Percentiles rank a stretch among this genome's conserved stretches.
Evolutionary conservation across 2,329 filamentous ascomycete genomes (phyloP).

Genomic region (Trichoderma breve): DNA sequence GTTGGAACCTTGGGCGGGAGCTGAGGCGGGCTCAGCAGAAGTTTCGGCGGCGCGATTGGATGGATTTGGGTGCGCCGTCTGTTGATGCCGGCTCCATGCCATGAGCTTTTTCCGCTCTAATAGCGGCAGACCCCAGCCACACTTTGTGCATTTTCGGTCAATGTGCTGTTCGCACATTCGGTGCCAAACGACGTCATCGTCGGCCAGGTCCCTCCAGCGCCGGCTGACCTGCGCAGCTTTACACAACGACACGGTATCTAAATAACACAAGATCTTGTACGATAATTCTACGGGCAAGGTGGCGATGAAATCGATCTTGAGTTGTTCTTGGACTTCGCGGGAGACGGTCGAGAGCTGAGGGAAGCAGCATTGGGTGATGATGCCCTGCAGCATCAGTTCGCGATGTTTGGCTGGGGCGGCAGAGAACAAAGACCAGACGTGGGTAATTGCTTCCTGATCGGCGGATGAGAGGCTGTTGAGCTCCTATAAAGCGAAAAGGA

Average conservation of each 20-base stretch:
- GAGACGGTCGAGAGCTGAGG: conserved; percentile 93
- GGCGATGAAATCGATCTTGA: conserved; percentile 94
- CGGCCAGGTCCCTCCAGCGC: conserved; percentile 84
- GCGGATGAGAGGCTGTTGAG: conserved; percentile 76
- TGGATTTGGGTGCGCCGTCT: conserved; percentile 49
- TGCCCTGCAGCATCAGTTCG: conserved; percentile 93
- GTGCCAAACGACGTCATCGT: conserved; percentile 96
- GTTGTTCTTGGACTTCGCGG: conserved; percentile 84
- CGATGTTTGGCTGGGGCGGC: conserved; percentile 91
- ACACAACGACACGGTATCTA: conserved; percentile 92
- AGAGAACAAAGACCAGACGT: conserved; percentile 97
- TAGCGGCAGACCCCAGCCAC: conserved; percentile 89
- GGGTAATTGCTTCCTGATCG: conserved; percentile 93
- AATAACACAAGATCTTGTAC: conserved; percentile 87
- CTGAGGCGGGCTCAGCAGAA: conserved; percentile 23
- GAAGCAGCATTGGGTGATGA: conserved; percentile 95
- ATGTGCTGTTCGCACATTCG: conserved; percentile 98
- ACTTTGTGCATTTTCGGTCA: conserved; percentile 88
- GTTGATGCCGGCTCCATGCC: conserved; percentile 82
- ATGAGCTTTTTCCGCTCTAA: conserved; percentile 84
- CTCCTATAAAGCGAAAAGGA: conserved; percentile 51
- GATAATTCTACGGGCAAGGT: conserved; percentile 87
- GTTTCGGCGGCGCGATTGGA: conserved; percentile 32
- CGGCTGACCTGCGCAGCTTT: conserved; percentile 93
- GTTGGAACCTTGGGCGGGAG: conserved; percentile 29